Conservation (phyloP, 257 asterid genomes). For the Salvia miltiorrhiza region DNA sequence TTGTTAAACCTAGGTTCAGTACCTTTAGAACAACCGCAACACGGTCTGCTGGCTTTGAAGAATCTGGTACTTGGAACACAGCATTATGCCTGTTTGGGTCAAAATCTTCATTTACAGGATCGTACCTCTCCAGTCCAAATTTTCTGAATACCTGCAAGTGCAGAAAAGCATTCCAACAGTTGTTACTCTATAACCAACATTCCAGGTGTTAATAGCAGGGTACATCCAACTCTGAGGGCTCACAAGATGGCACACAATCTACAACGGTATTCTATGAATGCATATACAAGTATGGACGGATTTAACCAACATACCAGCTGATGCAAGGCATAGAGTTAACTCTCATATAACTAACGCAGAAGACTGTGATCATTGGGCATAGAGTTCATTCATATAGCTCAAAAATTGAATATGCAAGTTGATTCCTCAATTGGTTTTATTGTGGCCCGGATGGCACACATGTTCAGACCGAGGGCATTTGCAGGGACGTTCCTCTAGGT, state of each 20-base stretch:
- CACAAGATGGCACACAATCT: not conserved
- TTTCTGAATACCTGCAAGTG: conserved; percentile 67
- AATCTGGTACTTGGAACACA: conserved; percentile 88
- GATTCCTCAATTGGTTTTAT: too few species aligned
- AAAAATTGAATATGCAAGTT: too few species aligned
- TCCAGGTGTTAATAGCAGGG: not conserved
- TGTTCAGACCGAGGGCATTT: too few species aligned
- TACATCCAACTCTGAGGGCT: not conserved
- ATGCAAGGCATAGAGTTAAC: too few species aligned
- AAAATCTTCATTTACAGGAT: conserved; percentile 72
- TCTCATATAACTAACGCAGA: too few species aligned
- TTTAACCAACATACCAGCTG: too few species aligned
- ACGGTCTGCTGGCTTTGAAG: conserved; percentile 74
- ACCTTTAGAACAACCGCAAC: conserved; percentile 94
- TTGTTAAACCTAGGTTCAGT: not conserved
- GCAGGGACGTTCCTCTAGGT: too few species aligned
- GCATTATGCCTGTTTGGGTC: conserved; percentile 95
- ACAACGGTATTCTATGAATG: not conserved
- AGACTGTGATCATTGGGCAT: too few species aligned
- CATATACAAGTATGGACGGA: not conserved
- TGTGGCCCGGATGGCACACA: too few species aligned
- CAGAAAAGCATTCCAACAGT: not conserved
- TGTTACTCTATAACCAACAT: not conserved
- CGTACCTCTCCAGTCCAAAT: conserved; percentile 71
- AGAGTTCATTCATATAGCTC: too few species aligned